Conservation (phyloP, 768 basidiomycete genomes). For the Hemileccinum rubropunctum region DNA sequence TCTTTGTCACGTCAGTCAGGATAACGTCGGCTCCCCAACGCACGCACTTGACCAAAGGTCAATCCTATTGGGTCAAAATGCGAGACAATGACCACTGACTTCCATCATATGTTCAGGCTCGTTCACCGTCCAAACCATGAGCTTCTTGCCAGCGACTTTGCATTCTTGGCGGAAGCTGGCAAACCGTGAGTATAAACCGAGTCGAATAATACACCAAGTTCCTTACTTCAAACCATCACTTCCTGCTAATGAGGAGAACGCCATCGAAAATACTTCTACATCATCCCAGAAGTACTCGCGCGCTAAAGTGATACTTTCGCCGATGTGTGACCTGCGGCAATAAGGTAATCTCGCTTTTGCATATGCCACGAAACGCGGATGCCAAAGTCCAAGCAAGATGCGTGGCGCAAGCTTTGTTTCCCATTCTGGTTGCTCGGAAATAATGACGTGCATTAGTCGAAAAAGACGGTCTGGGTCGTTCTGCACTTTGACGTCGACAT, state of each 20-base stretch:
- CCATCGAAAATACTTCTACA: constrained; percentile 84
- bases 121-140: constrained; percentile 99
- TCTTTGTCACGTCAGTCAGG: constrained; percentile 71
- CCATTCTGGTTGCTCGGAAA: constrained; percentile 67
- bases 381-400: constrained; percentile 82
- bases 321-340: constrained; percentile 84
- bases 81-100: constrained; percentile 39
- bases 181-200: constrained; percentile 3
- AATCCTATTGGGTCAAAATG: neutral
- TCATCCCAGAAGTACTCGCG: constrained; percentile 87
- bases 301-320: constrained; percentile 65
- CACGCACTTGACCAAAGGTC: constrained; percentile 49
- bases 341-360: constrained; percentile 79
- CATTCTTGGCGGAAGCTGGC: constrained; percentile 78
- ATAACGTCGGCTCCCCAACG: constrained; percentile 79
- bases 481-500: constrained; percentile 92
- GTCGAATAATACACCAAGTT: neutral
- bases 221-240: constrained; percentile 68
- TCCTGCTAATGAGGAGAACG: constrained; percentile 68
- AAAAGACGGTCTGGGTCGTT: constrained; percentile 90
- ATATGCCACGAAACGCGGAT: constrained; percentile 81
- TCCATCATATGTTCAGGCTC: constrained; percentile 87
- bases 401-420: constrained; percentile 75
- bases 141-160: constrained; percentile 69
- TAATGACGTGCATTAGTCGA: constrained; percentile 66